These are phyloP conservation scores for Backusella circina DNA, from an alignment of 192 early-diverging fungal genomes.

Conservation along the genomic window DNA sequence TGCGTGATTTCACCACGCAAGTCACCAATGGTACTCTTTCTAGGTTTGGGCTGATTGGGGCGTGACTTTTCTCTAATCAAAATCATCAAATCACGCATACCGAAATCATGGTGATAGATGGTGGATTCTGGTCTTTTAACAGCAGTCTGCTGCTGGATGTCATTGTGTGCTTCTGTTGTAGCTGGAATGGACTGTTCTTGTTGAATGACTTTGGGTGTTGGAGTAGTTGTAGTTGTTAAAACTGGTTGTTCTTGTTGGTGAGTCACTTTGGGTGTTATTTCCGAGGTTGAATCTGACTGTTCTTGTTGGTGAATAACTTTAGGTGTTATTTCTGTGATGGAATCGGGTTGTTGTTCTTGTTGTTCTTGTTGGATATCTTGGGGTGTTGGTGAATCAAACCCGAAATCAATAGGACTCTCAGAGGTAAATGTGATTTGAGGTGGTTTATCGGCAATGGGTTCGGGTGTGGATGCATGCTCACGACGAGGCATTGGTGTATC, in stretches of 20 bases:
- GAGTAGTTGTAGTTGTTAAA: not conserved
- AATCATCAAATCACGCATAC: conserved; percentile 42
- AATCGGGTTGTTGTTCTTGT: too few relatives aligned
- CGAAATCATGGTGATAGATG: conserved; percentile 42
- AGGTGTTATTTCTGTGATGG: too few relatives aligned
- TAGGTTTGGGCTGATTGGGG: not conserved
- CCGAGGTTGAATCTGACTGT: not conserved
- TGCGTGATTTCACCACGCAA: conserved; percentile 9
- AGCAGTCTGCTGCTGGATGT: not conserved
- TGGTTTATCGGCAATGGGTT: not conserved
- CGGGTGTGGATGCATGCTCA: not conserved
- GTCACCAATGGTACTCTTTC: not conserved
- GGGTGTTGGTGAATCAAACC: not conserved
- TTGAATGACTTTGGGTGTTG: not conserved
- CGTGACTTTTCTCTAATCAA: conserved; percentile 28
- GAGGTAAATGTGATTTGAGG: not conserved
- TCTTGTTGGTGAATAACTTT: too few relatives aligned
- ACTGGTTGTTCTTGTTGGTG: too few relatives aligned
- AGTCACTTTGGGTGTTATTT: not conserved
- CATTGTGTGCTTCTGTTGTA: not conserved
- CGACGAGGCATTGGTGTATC: conserved; percentile 15
- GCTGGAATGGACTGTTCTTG: not conserved
- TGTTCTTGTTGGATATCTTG: not conserved
- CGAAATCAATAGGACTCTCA: not conserved
- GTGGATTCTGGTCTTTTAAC: not conserved